phyloP scores from a whole-genome alignment of 2,329 filamentous ascomycete species.

The Colletotrichum somersetense region DNA sequence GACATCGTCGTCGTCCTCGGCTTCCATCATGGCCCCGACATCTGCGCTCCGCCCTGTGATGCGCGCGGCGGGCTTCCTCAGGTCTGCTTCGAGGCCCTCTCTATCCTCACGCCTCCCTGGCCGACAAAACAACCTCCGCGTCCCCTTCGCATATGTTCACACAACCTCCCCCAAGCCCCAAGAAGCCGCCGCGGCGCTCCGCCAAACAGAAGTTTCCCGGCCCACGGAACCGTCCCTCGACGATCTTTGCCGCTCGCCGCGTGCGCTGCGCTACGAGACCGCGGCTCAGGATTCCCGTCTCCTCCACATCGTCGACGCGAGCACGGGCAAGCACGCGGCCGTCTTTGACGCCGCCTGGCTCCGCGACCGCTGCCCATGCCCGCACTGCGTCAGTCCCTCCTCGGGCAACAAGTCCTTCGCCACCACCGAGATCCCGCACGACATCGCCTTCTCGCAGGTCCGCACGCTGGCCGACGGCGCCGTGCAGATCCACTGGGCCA shows the following conservation, averaged over 20 bases:
- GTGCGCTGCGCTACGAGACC: neutral
- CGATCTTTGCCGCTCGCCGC: neutral
- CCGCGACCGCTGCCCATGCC: slow-evolving; percentile 68
- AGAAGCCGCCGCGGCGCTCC: slow-evolving; percentile 9
- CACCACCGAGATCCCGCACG: slow-evolving; percentile 55
- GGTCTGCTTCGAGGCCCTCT: neutral
- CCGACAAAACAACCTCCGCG: neutral
- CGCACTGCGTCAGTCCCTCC: slow-evolving; percentile 65
- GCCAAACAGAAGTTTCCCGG: neutral
- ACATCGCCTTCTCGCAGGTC: slow-evolving; percentile 51
- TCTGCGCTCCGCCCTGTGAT: neutral
- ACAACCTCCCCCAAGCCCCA: slow-evolving; percentile 30
- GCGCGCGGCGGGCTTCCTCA: slow-evolving; percentile 8
- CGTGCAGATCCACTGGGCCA: slow-evolving; percentile 70
- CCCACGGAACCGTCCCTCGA: neutral
- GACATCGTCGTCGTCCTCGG: neutral
- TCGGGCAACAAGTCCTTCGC: slow-evolving; percentile 70
- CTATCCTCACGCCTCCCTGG: neutral
- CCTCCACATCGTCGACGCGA: neutral
- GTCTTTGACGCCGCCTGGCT: slow-evolving; percentile 49
- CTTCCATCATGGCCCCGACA: slow-evolving; percentile 11
- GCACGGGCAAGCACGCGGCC: neutral
- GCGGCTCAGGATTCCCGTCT: neutral
- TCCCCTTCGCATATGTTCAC: slow-evolving; percentile 14
- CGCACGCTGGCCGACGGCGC: slow-evolving; percentile 53